Evolutionary conservation across 805 yeast species (phyloP).

Genomic region (Kodamaea neixiangensis): DNA sequence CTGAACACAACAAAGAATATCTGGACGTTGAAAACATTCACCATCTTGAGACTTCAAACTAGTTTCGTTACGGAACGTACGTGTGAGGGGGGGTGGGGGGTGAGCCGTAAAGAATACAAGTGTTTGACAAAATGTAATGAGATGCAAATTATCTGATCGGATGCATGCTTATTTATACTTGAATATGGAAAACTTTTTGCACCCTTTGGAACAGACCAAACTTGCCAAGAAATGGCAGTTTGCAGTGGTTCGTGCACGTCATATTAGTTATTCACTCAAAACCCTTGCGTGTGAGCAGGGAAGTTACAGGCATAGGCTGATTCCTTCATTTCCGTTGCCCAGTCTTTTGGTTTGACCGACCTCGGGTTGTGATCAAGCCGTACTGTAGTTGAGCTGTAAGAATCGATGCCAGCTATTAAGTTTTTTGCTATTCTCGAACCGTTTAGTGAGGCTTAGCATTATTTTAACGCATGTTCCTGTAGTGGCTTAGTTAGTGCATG

Average conservation of each 20-base stretch:
- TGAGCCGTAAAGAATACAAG: constrained; percentile 5
- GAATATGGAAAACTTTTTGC: not conserved
- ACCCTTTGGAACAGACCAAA: not conserved
- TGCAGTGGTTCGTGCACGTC: not conserved
- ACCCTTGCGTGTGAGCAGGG: not conserved
- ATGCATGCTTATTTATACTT: not conserved
- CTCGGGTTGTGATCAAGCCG: not conserved
- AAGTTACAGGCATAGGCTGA: not conserved
- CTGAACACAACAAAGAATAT: constrained; percentile 90
- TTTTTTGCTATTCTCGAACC: not conserved
- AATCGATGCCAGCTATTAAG: not conserved
- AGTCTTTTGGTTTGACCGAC: not conserved
- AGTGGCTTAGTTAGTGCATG: not conserved
- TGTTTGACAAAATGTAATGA: not conserved
- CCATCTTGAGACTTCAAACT: constrained; percentile 31
- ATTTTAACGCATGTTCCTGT: not conserved
- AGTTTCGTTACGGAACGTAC: constrained; percentile 2
- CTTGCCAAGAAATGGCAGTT: not conserved
- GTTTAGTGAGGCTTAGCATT: not conserved
- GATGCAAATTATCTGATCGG: not conserved
- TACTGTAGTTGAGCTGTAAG: not conserved
- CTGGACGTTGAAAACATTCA: constrained; percentile 64
- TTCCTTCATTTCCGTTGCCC: not conserved
- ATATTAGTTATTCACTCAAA: not conserved
- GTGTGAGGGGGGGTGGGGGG: constrained; percentile 3